Evolutionary conservation across 163 green algal genomes (phyloP).

Genomic region (Scenedesmus sp.): DNA sequence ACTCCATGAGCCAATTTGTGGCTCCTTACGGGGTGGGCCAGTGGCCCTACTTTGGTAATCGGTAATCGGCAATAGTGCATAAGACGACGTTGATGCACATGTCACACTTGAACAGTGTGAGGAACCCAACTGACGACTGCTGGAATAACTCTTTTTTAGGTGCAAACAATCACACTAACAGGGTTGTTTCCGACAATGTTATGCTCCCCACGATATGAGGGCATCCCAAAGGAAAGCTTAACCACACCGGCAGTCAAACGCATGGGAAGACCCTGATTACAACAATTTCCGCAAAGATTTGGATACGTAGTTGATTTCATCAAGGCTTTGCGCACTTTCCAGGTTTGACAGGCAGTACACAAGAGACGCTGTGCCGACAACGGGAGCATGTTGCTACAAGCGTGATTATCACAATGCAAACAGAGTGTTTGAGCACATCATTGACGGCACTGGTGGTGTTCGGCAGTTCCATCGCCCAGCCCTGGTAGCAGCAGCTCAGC

Average conservation of each 20-base stretch:
- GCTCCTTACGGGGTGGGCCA: too few species aligned
- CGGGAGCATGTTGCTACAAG: neutral
- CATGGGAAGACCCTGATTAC: neutral
- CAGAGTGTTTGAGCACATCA: neutral
- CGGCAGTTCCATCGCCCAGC: neutral
- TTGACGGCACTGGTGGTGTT: neutral
- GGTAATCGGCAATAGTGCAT: too few species aligned
- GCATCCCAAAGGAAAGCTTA: neutral
- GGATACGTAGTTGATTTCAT: neutral
- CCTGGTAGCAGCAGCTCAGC: slow-evolving; percentile 24
- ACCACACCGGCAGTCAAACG: neutral
- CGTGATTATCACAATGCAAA: neutral
- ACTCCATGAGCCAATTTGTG: too few species aligned
- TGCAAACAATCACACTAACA: too few species aligned
- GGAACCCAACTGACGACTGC: neutral
- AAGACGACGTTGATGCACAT: neutral
- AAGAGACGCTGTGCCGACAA: neutral
- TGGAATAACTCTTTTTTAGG: too few species aligned
- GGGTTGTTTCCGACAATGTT: neutral
- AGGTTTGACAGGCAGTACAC: slow-evolving; percentile 10
- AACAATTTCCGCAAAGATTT: neutral
- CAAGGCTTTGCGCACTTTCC: neutral
- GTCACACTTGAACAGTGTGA: neutral
- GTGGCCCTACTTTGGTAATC: too few species aligned
- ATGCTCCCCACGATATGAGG: neutral